These are phyloP conservation scores for Aureobasidium sp. DNA, from an alignment of 2,329 filamentous ascomycete species.

Conservation along the genomic window DNA sequence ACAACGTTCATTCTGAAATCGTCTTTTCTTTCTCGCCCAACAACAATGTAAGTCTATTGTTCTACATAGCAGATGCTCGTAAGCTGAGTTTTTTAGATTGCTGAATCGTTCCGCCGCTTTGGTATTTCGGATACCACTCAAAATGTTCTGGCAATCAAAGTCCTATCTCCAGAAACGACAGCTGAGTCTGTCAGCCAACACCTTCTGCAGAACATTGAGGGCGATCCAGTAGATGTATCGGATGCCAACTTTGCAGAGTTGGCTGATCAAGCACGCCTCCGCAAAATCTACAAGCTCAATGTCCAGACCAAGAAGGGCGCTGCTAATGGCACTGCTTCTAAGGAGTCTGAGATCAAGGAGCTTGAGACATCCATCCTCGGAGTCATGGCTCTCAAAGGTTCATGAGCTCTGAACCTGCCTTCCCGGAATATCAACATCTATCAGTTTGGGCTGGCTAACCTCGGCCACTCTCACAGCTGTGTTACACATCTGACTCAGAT, in stretches of 20 bases:
- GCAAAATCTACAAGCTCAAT: slow-evolving; percentile 82
- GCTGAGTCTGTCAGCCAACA: slow-evolving; percentile 49
- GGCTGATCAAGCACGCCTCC: slow-evolving; percentile 60
- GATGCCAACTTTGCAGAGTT: slow-evolving; percentile 53
- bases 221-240: slow-evolving; percentile 48
- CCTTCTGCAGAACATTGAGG: slow-evolving; percentile 54
- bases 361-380: slow-evolving; percentile 64
- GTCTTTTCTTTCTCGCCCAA: slow-evolving; percentile 72
- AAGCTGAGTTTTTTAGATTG: slow-evolving; percentile 53
- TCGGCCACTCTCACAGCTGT: too few species aligned
- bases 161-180: slow-evolving; percentile 44
- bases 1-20: slow-evolving; percentile 83
- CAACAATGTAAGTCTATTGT: slow-evolving; percentile 56
- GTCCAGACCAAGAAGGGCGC: slow-evolving; percentile 37
- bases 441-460: too few species aligned
- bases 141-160: slow-evolving; percentile 71
- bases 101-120: slow-evolving; percentile 82
- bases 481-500: too few species aligned
- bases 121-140: slow-evolving; percentile 66
- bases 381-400: slow-evolving; percentile 67
- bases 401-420: slow-evolving; percentile 21
- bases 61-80: neutral
- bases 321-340: slow-evolving; percentile 15
- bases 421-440: neutral
- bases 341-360: slow-evolving; percentile 29